Percentiles rank a stretch among this genome's conserved stretches.
phyloP scores from a whole-genome alignment of 306 rosid genomes.

The Medicago lupulina region DNA sequence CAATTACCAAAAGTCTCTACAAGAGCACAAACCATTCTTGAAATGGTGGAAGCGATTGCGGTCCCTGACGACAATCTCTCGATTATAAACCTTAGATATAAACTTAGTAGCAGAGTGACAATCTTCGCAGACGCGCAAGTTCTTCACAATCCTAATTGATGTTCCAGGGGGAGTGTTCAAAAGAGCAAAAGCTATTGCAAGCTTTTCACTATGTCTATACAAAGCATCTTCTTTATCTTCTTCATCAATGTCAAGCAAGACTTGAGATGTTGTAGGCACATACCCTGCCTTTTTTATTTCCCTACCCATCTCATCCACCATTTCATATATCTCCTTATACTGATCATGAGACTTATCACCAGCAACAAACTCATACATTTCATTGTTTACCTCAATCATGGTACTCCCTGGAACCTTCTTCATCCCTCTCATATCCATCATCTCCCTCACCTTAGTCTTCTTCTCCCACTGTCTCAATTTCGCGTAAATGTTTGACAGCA shows the following conservation, averaged over 20 bases:
- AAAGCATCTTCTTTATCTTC: constrained; percentile 88
- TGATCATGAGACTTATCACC: constrained; percentile 84
- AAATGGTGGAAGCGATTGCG: constrained; percentile 89
- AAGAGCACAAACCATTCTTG: constrained; percentile 75
- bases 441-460: constrained; percentile 79
- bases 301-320: constrained; percentile 88
- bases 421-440: constrained; percentile 82
- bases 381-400: constrained; percentile 76
- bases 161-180: constrained; percentile 72
- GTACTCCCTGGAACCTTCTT: constrained; percentile 91
- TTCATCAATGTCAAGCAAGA: constrained; percentile 83
- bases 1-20: constrained; percentile 82
- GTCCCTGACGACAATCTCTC: constrained; percentile 86
- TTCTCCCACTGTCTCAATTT: constrained; percentile 81
- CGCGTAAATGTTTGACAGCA: constrained; percentile 87
- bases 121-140: constrained; percentile 85
- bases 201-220: constrained; percentile 83
- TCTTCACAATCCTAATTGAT: constrained; percentile 85
- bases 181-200: constrained; percentile 92
- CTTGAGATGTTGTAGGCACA: constrained; percentile 79
- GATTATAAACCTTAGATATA: constrained; percentile 74
- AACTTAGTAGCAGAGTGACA: constrained; percentile 89
- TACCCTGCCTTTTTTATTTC: constrained; percentile 83
- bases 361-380: constrained; percentile 79
- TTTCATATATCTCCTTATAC: constrained; percentile 71